These are phyloP conservation scores for Cutaneotrichosporon curvatum DNA, from an alignment of 1,284 basidiomycete genomes.

Conservation along the genomic window DNA sequence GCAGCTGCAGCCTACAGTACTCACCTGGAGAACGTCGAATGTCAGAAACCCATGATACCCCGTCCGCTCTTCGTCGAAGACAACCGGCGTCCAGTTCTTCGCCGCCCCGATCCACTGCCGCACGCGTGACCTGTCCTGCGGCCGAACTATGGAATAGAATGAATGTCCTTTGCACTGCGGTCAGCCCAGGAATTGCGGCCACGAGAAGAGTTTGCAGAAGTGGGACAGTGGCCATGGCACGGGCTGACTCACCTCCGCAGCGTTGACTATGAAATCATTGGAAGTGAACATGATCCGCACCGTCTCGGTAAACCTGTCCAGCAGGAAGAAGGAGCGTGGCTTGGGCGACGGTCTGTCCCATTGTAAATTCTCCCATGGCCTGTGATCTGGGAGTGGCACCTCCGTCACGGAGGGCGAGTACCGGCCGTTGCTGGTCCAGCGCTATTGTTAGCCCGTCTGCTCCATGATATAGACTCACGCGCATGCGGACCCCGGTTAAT, in stretches of 20 bases:
- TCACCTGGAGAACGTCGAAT: constrained; percentile 32
- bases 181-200: not conserved
- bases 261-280: constrained; percentile 33
- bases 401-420: constrained; percentile 7
- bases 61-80: constrained; percentile 22
- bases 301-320: constrained; percentile 38
- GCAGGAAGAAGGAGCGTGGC: constrained; percentile 32
- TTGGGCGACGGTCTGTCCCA: constrained; percentile 12
- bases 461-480: not conserved
- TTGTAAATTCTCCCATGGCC: not conserved
- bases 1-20: constrained; percentile 5
- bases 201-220: not conserved
- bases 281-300: constrained; percentile 31
- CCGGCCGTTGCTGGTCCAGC: constrained; percentile 10
- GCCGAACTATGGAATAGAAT: constrained; percentile 34
- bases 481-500: not conserved
- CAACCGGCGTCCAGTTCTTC: constrained; percentile 32
- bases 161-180: constrained; percentile 25
- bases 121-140: constrained; percentile 29
- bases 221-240: not conserved
- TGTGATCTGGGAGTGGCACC: not conserved
- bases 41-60: constrained; percentile 33
- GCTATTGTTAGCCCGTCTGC: constrained; percentile 4
- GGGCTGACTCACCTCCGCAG: constrained; percentile 18
- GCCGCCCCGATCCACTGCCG: constrained; percentile 30